Evolutionary conservation across 768 basidiomycete species (phyloP).

Genomic region (Porphyrellus cyaneotinctus): DNA sequence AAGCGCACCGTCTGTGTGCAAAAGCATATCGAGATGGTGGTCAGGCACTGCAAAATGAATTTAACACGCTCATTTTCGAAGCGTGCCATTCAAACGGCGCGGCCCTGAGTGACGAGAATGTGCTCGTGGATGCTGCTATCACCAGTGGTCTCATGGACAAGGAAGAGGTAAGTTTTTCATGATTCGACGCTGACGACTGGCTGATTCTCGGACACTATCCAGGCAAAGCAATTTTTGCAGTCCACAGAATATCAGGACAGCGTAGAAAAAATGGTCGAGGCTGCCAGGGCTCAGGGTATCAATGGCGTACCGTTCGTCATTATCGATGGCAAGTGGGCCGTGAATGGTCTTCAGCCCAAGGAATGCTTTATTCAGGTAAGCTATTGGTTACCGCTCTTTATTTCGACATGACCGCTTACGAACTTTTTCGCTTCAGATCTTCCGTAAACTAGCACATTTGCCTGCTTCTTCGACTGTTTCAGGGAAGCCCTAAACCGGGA

Average conservation of each 20-base stretch:
- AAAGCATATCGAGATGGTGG: constrained; percentile 40
- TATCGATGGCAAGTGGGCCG: constrained; percentile 42
- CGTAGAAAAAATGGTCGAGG: constrained; percentile 36
- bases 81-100: constrained; percentile 36
- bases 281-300: constrained; percentile 40
- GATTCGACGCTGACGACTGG: not conserved
- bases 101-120: constrained; percentile 32
- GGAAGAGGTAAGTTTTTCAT: constrained; percentile 27
- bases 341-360: constrained; percentile 40
- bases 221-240: constrained; percentile 39
- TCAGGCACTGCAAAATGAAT: constrained; percentile 31
- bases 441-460: constrained; percentile 26
- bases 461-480: not conserved
- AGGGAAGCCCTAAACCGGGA: not conserved
- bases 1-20: constrained; percentile 41
- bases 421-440: constrained; percentile 16
- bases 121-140: constrained; percentile 36
- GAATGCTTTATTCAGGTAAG: constrained; percentile 39
- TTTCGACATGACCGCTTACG: not conserved
- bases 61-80: constrained; percentile 37
- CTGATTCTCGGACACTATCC: not conserved
- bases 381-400: not conserved
- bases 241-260: constrained; percentile 36
- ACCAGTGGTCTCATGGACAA: constrained; percentile 33
- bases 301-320: constrained; percentile 50